Evolutionary conservation across 1,139 yeast genomes (phyloP), one percentile per base, ranked within the genome.

Genomic region (Ogataea hybrid): DNA sequence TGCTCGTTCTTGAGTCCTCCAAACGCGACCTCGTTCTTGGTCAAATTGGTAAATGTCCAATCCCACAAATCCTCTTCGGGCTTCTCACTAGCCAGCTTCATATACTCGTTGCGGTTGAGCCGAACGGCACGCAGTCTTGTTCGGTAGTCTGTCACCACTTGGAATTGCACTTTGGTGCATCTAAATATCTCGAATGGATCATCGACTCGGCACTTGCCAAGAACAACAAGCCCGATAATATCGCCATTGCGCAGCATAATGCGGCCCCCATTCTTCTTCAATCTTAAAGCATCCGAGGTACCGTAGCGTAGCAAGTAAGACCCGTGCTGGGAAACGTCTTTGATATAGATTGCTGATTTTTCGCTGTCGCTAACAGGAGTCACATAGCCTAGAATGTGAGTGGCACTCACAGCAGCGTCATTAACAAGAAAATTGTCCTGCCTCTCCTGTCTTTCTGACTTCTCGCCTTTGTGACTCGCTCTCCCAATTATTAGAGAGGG

Each of bases 331-430:
- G 55, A 50, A 27, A 43, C 41, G 32, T 51, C 55, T 9, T 42
- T 32, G n/a, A 41, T 37, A n/a, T 30, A 37, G 18, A 46, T 35
- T 4, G 31, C 25, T n/a, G 27, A 12, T 3, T 20, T 17, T 10
- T 35, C 40, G 5, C 23, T 32, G 16, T 32, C 38, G 7, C 11
- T 30, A 7, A 17, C n/a, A 10, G 40, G 42, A 20, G 29, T 12
- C 7, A 43, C 12, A 23, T 46, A 48, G 6, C 54, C 37, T 3
- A 34, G 25, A 25, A 48, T 11, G 37, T 57, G 59, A 5, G 35
- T 34, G 2, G 54, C 53, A 39, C 60, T 55, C 5, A 57, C 25
- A 1, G 58, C 49, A 4, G 28, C 35, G 28, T 52, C 54, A 21
- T 46, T 40, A 21, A 47, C 52, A 21, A 39, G 52, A 6, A 53